These are phyloP conservation scores for Verticillium dahliae DNA, from an alignment of 2,329 filamentous ascomycete species.

Conservation along the genomic window DNA sequence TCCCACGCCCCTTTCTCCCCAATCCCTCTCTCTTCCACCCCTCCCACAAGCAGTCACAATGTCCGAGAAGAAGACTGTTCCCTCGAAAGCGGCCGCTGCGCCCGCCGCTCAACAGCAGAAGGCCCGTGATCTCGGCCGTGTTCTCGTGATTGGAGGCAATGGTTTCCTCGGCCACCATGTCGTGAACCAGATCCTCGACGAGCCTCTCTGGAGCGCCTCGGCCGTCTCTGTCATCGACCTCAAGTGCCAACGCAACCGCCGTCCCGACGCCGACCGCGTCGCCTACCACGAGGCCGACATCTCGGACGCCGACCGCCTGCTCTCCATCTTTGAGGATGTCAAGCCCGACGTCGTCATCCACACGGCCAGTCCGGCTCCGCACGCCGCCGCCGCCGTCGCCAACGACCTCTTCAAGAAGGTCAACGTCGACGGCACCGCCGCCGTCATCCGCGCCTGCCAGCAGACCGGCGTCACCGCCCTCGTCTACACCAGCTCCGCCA, in stretches of 20 bases:
- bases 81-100: neutral
- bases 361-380: constrained; percentile 67
- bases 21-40: neutral
- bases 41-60: constrained; percentile 2
- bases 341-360: constrained; percentile 84
- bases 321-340: constrained; percentile 56
- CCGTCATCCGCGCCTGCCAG: constrained; percentile 68
- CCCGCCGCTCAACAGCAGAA: constrained; percentile 7
- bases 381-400: constrained; percentile 44
- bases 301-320: constrained; percentile 56
- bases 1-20: neutral
- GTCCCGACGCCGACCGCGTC: constrained; percentile 45
- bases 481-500: constrained; percentile 87
- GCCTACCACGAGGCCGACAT: constrained; percentile 74
- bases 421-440: constrained; percentile 80
- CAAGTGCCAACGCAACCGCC: constrained; percentile 63
- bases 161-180: constrained; percentile 82
- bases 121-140: constrained; percentile 51
- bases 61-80: constrained; percentile 24
- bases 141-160: constrained; percentile 76
- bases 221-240: constrained; percentile 68
- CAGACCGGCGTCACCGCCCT: constrained; percentile 69
- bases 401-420: constrained; percentile 67
- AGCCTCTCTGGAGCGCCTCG: constrained; percentile 30
- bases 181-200: constrained; percentile 62